These are phyloP conservation scores for Aspergillus hortae DNA, from an alignment of 2,329 filamentous ascomycete genomes.

Conservation along the genomic window DNA sequence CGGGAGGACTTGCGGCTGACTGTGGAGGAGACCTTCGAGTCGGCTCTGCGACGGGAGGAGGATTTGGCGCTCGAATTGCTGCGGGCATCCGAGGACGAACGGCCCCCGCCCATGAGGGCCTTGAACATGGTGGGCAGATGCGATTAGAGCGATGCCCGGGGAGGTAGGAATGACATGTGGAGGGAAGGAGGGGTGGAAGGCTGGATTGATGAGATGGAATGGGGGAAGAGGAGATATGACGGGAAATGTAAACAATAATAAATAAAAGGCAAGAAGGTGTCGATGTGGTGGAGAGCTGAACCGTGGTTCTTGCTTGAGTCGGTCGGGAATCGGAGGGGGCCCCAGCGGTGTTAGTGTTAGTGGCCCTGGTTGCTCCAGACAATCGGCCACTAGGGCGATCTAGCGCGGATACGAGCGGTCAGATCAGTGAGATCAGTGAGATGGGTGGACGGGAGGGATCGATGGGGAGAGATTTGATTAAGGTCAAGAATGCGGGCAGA, in stretches of 20 bases:
- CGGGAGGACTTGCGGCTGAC: slow-evolving; percentile 40
- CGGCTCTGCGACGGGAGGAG: slow-evolving; percentile 28
- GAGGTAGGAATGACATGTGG: slow-evolving; percentile 24
- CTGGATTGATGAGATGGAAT: background rate
- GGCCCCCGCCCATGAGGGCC: slow-evolving; percentile 36
- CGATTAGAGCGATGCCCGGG: slow-evolving; percentile 21
- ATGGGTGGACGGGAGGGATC: background rate
- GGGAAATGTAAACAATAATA: slow-evolving; percentile 15
- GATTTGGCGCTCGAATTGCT: slow-evolving; percentile 30
- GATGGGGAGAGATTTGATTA: background rate
- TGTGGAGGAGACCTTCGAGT: slow-evolving; percentile 30
- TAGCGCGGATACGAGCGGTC: background rate
- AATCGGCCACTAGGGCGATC: slow-evolving; percentile 21
- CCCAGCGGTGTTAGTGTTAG: slow-evolving; percentile 6
- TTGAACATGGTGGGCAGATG: slow-evolving; percentile 37
- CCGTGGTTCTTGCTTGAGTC: slow-evolving; percentile 28
- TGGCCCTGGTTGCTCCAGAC: slow-evolving; percentile 25
- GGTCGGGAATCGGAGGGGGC: slow-evolving; percentile 14
- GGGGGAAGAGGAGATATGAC: background rate
- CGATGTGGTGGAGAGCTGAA: slow-evolving; percentile 23
- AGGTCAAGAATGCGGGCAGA: background rate
- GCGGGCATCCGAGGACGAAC: slow-evolving; percentile 32
- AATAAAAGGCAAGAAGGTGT: slow-evolving; percentile 14
- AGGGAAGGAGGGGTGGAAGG: background rate
- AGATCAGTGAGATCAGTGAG: background rate